Base-by-base conservation (phyloP, 1,284 basidiomycete species). In the Spongiforma sp. region DNA sequence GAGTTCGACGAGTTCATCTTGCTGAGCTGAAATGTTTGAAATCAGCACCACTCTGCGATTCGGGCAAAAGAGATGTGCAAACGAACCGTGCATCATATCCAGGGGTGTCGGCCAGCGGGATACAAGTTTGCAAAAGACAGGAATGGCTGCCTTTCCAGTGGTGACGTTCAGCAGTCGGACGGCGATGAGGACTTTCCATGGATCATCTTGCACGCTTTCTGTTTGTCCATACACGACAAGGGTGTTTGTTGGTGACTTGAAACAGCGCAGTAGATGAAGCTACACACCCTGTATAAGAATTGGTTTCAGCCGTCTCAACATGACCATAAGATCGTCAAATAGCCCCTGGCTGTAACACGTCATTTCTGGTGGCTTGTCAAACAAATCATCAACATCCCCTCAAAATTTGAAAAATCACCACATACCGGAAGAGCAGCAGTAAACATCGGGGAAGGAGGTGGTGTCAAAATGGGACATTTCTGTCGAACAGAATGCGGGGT, bases 41-140 rank as follows among this genome's bases (percentile, higher is more conserved):
- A 32, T 64, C 53, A 62, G 37, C n/a, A 17, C 26, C 21, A 37
- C 36, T 15, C n/a, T 12, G 2, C 26, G 7, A 14, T 43, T 28
- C 21, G 10, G 11, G 11, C 34, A 1, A 43, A 19, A 17, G 6
- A 6, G 8, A 21, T n/a, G 24, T 7, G 7, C 24, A 0, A 14
- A 53, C 72, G 34, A 58, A 86, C 89, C 88, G 70, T 81, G 68
- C 15, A 83, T 80, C 48, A 89, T 78, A 12, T 77, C 80, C 57
- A 75, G 75, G 15, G 89, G 82, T 0, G 81, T 86, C 3, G 84
- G 81, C 86, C 87, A 91, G 33, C 70, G 78, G 9, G 74, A 66
- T 8, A 88, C 70, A 36, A 91, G 75, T 24, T 78, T 71, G 80
- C 83, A 85, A 70, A 90, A 89, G 26, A 75, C 65, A 4, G 76